Percentiles rank a stretch among this genome's conserved stretches.
phyloP scores from a whole-genome alignment of 163 green algal species.

The Chlamydomonas reinhardtii region DNA sequence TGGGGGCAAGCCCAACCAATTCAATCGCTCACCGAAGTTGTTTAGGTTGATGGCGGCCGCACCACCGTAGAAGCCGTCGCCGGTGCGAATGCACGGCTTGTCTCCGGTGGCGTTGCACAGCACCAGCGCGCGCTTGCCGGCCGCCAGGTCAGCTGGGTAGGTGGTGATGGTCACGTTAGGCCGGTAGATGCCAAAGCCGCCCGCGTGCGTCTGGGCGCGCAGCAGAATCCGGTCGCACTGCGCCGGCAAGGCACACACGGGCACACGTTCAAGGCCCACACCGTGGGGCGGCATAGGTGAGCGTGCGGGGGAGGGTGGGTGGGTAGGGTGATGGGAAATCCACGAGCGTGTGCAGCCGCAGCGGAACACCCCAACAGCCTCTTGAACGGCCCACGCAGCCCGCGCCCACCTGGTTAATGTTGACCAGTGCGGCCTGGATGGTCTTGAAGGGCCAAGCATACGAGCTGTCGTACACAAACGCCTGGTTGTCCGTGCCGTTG shows the following conservation, averaged over 20 bases:
- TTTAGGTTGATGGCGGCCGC: not conserved
- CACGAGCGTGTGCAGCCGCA: no score
- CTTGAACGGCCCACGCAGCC: no score
- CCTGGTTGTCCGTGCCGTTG: slow-evolving; percentile 22
- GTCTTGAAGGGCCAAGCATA: slow-evolving; percentile 43
- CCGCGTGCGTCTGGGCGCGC: slow-evolving; percentile 33
- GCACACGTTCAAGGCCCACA: no score
- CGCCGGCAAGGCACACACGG: not conserved
- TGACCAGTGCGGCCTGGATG: not conserved
- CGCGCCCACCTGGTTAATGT: slow-evolving; percentile 4
- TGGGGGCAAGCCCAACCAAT: no score
- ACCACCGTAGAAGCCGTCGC: slow-evolving; percentile 20
- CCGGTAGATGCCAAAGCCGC: slow-evolving; percentile 40
- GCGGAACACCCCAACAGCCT: no score
- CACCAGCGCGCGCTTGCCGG: not conserved
- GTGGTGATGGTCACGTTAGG: slow-evolving; percentile 51
- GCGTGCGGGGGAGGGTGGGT: no score
- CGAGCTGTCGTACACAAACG: slow-evolving; percentile 39
- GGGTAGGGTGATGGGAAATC: no score
- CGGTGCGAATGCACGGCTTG: slow-evolving; percentile 33
- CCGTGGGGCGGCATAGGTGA: no score
- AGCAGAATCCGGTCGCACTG: slow-evolving; percentile 49
- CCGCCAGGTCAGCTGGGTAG: slow-evolving; percentile 19
- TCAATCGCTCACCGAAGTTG: no score
- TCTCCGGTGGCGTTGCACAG: not conserved